phyloP scores from a whole-genome alignment of 2,329 filamentous ascomycete genomes.

The Epichloe glyceriae region DNA sequence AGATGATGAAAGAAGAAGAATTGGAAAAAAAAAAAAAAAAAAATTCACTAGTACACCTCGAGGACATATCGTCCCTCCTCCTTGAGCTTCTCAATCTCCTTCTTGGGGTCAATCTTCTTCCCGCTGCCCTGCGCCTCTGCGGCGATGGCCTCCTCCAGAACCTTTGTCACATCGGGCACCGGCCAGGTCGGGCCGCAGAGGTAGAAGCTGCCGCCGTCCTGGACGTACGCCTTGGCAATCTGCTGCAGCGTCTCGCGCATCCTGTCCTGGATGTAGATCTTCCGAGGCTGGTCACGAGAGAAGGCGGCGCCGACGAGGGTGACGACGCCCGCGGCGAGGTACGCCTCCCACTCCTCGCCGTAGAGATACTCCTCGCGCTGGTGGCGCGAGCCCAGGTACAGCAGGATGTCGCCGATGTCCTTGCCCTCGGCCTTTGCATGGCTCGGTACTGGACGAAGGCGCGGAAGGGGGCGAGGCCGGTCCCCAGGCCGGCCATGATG shows the following conservation, averaged over 20 bases:
- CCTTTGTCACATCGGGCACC: constrained; percentile 88
- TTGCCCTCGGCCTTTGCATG: constrained; percentile 94
- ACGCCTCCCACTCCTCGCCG: constrained; percentile 98
- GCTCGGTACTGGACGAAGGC: constrained; percentile 97
- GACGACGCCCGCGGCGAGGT: constrained; percentile 88
- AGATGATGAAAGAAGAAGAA: not conserved
- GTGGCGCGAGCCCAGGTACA: constrained; percentile 95
- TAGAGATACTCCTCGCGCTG: constrained; percentile 98
- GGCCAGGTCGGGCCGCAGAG: constrained; percentile 97
- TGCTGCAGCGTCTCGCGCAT: constrained; percentile 81
- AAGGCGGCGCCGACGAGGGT: constrained; percentile 89
- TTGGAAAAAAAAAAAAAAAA: too few species aligned
- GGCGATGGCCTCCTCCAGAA: constrained; percentile 84
- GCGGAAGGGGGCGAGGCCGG: constrained; percentile 95
- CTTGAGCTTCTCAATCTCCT: constrained; percentile 96
- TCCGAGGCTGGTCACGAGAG: constrained; percentile 90
- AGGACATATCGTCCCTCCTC: constrained; percentile 88
- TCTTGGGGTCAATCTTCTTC: constrained; percentile 72
- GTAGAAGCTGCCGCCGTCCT: constrained; percentile 86
- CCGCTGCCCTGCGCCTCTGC: constrained; percentile 54
- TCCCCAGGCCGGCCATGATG: constrained; percentile 98
- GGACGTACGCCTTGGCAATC: constrained; percentile 76
- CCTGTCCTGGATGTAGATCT: constrained; percentile 98
- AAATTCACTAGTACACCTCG: constrained; percentile 76
- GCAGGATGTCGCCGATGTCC: constrained; percentile 79